Conservation (phyloP, 2,329 filamentous ascomycete genomes). For the Thielaviopsis euricoi region DNA sequence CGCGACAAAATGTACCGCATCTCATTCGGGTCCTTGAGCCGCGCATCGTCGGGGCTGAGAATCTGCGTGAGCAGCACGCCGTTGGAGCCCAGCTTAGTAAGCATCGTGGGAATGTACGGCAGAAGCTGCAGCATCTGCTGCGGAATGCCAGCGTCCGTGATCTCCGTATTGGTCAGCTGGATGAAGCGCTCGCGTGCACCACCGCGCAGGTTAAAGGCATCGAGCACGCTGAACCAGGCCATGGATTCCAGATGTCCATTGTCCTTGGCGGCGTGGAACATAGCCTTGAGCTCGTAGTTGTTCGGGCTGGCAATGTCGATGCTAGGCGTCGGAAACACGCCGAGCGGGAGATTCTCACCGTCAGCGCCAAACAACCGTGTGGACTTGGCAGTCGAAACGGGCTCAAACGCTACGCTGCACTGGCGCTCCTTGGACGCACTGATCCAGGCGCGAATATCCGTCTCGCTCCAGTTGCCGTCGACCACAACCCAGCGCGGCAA, state of each 20-base stretch:
- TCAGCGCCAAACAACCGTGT: slow-evolving; percentile 43
- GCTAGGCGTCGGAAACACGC: slow-evolving; percentile 42
- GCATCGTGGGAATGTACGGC: slow-evolving; percentile 70
- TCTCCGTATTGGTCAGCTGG: slow-evolving; percentile 42
- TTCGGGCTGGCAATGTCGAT: slow-evolving; percentile 73
- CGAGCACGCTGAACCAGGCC: slow-evolving; percentile 66
- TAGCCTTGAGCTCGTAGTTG: slow-evolving; percentile 59
- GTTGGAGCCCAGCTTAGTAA: slow-evolving; percentile 64
- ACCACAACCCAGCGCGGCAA: slow-evolving; percentile 64
- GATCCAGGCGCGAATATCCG: slow-evolving; percentile 52
- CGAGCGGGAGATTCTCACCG: slow-evolving; percentile 21
- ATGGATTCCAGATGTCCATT: slow-evolving; percentile 50
- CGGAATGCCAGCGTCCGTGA: slow-evolving; percentile 69
- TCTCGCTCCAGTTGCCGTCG: slow-evolving; percentile 70
- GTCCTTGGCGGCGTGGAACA: slow-evolving; percentile 55
- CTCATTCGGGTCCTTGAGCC: slow-evolving; percentile 44
- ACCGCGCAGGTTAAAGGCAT: slow-evolving; percentile 60
- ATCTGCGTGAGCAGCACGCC: slow-evolving; percentile 65
- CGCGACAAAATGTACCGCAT: slow-evolving; percentile 58
- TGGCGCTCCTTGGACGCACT: slow-evolving; percentile 36
- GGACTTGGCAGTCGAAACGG: slow-evolving; percentile 71
- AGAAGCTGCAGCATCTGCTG: slow-evolving; percentile 72
- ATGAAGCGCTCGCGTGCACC: slow-evolving; percentile 57
- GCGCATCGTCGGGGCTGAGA: slow-evolving; percentile 48
- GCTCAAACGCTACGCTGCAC: slow-evolving; percentile 63